Evolutionary conservation across 2,329 filamentous ascomycete species (phyloP).

Genomic region (Cladosporium halotolerans): DNA sequence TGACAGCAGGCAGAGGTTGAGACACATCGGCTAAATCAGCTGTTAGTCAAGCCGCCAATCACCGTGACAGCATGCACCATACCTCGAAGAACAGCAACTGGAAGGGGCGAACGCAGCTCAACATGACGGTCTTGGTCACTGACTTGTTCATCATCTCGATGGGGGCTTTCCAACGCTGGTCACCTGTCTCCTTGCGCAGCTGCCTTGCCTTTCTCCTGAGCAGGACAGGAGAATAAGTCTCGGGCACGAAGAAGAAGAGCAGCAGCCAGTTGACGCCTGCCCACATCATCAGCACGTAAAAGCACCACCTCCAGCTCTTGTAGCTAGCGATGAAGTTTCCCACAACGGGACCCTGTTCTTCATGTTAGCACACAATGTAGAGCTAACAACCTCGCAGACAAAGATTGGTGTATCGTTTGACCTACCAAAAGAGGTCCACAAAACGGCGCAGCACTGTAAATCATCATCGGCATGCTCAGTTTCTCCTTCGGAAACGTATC

Average conservation of each 20-base stretch:
- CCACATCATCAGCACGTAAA: constrained; percentile 83
- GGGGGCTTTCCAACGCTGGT: constrained; percentile 67
- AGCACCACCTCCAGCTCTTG: constrained; percentile 70
- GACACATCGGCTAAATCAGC: constrained; percentile 61
- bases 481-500: constrained; percentile 66
- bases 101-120: constrained; percentile 59
- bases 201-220: constrained; percentile 65
- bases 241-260: constrained; percentile 69
- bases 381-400: too few species aligned
- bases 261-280: constrained; percentile 55
- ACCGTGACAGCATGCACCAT: not conserved
- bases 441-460: constrained; percentile 59
- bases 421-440: constrained; percentile 44
- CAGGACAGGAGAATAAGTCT: constrained; percentile 73
- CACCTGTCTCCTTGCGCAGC: constrained; percentile 68
- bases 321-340: constrained; percentile 80
- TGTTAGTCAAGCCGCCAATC: constrained; percentile 39
- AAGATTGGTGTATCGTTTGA: too few species aligned
- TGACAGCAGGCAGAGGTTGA: constrained; percentile 74
- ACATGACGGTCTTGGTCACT: constrained; percentile 48
- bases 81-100: constrained; percentile 61
- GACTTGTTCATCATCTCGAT: constrained; percentile 68
- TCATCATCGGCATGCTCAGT: constrained; percentile 74
- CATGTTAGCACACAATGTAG: too few species aligned
- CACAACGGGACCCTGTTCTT: constrained; percentile 44